A percentile compares a stretch with the other conserved stretches of the same genome.
phyloP scores from a whole-genome alignment of 768 basidiomycete species.

The Russula griseocarnosa region DNA sequence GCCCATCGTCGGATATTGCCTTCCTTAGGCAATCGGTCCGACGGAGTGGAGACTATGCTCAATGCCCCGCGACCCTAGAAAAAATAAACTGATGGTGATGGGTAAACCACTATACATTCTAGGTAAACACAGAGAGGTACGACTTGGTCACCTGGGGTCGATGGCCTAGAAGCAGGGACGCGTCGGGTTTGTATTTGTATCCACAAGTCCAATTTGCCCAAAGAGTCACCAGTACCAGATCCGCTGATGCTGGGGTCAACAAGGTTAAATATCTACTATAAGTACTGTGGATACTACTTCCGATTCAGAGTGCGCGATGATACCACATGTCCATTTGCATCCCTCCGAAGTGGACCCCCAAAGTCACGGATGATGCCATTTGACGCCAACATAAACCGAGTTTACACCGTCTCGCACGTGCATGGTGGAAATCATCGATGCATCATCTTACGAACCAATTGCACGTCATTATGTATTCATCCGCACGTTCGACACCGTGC shows the following conservation, averaged over 20 bases:
- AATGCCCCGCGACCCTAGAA: no score
- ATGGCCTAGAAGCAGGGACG: constrained; percentile 1
- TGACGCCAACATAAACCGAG: not conserved
- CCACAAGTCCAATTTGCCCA: not conserved
- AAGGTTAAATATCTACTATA: no score
- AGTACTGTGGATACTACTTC: not conserved
- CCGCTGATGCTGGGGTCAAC: no score
- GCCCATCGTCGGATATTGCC: no score
- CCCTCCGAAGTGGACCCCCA: not conserved
- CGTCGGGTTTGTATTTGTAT: not conserved
- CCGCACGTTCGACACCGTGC: not conserved
- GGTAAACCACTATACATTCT: no score
- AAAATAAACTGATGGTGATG: no score
- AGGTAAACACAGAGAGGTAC: no score
- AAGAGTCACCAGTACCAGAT: not conserved
- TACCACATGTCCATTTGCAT: not conserved
- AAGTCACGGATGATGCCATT: not conserved
- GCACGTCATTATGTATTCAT: not conserved
- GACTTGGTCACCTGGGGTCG: no score
- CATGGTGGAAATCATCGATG: no score
- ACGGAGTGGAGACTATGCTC: no score
- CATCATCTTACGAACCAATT: not conserved
- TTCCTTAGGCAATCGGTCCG: no score
- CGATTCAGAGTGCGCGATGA: not conserved
- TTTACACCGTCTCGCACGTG: not conserved